Evolutionary conservation across 352 stramenopile species (phyloP).

Genomic region (Phytopythium cucurbitacearum): DNA sequence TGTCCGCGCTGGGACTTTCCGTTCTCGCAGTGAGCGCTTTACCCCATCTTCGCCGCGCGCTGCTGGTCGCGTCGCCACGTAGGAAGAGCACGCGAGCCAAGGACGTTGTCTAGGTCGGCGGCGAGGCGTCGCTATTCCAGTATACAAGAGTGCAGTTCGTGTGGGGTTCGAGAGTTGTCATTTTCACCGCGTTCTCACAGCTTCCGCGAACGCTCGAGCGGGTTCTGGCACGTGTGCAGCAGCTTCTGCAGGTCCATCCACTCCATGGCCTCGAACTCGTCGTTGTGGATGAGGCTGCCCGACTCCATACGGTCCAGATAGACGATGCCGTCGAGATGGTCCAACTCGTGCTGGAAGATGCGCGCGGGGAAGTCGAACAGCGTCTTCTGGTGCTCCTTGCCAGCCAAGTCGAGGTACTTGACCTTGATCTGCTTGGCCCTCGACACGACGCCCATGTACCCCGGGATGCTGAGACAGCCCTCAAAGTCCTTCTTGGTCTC

Average conservation of each 20-base stretch:
- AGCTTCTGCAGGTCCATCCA: conserved; percentile 58
- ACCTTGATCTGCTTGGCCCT: conserved; percentile 63
- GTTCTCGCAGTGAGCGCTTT: background rate
- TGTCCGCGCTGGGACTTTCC: conserved; percentile 13
- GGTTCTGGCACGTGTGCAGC: conserved; percentile 13
- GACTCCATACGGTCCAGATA: conserved; percentile 71
- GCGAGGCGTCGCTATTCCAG: too few species aligned
- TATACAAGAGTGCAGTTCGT: too few species aligned
- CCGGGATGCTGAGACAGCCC: conserved; percentile 78
- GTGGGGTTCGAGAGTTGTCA: background rate
- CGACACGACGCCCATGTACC: conserved; percentile 71
- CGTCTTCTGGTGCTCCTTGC: conserved; percentile 46
- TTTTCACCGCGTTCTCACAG: background rate
- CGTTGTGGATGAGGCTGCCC: conserved; percentile 75
- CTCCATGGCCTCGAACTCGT: conserved; percentile 72
- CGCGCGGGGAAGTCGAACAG: conserved; percentile 72
- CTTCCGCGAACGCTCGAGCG: conserved; percentile 2
- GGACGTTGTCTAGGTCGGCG: too few species aligned
- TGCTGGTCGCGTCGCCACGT: too few species aligned
- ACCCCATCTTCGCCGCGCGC: background rate
- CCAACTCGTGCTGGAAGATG: conserved; percentile 81
- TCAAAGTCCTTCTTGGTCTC: conserved; percentile 73
- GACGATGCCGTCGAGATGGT: conserved; percentile 75
- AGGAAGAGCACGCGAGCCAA: too few species aligned
- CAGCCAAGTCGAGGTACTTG: conserved; percentile 50